Evolutionary conservation across 768 basidiomycete genomes (phyloP).

Genomic region (Rhizopogon sp.): DNA sequence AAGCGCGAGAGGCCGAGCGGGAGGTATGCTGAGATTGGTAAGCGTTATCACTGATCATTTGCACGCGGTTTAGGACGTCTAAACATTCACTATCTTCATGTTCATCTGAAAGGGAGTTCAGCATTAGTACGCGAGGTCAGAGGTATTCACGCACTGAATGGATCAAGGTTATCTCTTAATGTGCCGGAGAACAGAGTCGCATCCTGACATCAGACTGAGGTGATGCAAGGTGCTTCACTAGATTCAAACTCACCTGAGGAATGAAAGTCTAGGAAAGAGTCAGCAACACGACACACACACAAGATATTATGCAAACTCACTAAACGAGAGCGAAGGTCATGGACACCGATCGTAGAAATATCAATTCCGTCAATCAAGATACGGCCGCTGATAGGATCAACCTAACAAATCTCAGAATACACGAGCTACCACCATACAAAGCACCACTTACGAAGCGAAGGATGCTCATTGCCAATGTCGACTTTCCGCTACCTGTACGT

Average conservation of each 20-base stretch:
- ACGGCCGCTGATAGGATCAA: constrained; percentile 69
- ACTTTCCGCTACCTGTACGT: constrained; percentile 79
- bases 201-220: constrained; percentile 31
- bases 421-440: not conserved
- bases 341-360: constrained; percentile 77
- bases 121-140: not conserved
- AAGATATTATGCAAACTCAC: constrained; percentile 33
- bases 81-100: constrained; percentile 75
- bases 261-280: constrained; percentile 58
- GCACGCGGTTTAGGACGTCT: constrained; percentile 79
- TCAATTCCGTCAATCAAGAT: constrained; percentile 88
- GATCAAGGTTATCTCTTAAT: constrained; percentile 70
- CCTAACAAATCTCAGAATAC: constrained; percentile 27
- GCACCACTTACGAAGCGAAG: constrained; percentile 64
- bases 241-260: constrained; percentile 38
- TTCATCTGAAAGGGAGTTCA: constrained; percentile 41
- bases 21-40: constrained; percentile 47
- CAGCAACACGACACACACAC: constrained; percentile 2
- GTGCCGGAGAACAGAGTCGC: constrained; percentile 80
- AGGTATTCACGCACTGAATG: constrained; percentile 41
- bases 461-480: constrained; percentile 82
- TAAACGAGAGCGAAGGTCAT: constrained; percentile 74
- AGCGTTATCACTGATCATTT: constrained; percentile 56
- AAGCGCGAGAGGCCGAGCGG: constrained; percentile 37
- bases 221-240: not conserved